These are phyloP conservation scores for Coccomyxa subellipsoidea DNA, from an alignment of 163 green algal genomes.

Conservation along the genomic window DNA sequence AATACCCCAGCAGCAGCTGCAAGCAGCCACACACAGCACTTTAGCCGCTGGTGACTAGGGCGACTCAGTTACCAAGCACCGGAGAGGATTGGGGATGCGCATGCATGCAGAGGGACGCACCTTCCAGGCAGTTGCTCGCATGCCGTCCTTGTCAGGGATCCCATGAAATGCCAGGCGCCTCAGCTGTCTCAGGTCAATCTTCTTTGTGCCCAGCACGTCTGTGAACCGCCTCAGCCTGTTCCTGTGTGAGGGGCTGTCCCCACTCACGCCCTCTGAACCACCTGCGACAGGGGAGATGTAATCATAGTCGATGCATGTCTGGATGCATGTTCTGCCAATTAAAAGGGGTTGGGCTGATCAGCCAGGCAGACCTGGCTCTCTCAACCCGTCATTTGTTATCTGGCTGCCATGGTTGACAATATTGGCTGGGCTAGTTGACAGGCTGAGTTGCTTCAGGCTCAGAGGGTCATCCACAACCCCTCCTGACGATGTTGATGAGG, in stretches of 20 bases:
- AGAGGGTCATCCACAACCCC: background rate
- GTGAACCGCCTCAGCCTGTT: constrained; percentile 24
- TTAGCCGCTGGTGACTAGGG: background rate
- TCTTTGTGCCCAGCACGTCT: constrained; percentile 10
- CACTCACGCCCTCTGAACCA: background rate
- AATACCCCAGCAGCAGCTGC: constrained; percentile 16
- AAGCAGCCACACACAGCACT: background rate
- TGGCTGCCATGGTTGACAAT: background rate
- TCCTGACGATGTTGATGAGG: background rate
- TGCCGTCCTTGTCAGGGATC: constrained; percentile 42
- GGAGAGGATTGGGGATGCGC: too few relatives aligned
- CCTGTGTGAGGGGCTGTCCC: background rate
- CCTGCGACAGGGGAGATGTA: background rate
- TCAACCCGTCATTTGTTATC: background rate
- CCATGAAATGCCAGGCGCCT: constrained; percentile 32
- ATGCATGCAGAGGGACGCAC: constrained; percentile 15
- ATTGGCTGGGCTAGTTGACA: background rate
- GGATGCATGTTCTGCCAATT: background rate
- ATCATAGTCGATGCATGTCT: too few relatives aligned
- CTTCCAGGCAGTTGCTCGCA: constrained; percentile 50
- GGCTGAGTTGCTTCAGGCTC: background rate
- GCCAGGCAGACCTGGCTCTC: background rate
- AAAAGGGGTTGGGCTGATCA: too few relatives aligned
- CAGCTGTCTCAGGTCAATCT: constrained; percentile 31
- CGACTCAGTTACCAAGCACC: too few relatives aligned